Conservation (phyloP, 768 basidiomycete species). For the Suillus brevipes region DNA sequence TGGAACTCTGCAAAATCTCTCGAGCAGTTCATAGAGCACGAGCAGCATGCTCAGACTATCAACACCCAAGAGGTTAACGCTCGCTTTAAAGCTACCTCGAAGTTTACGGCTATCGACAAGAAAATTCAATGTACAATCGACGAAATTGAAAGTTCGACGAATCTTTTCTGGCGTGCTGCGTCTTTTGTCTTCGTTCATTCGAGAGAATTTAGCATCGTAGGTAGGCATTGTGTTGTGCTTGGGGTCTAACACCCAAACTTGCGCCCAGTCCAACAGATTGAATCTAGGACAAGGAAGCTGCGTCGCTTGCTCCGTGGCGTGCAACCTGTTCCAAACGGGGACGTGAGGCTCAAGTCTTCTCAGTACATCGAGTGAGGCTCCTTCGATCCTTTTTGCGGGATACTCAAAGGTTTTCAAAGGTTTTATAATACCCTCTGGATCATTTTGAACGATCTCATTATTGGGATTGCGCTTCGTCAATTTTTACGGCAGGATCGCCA, state of each 20-base stretch:
- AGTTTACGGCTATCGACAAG: neutral
- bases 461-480: conserved; percentile 72
- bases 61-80: neutral
- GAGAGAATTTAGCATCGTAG: conserved; percentile 26
- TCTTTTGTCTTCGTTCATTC: conserved; percentile 12
- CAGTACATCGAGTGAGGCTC: conserved; percentile 63
- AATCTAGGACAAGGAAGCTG: conserved; percentile 51
- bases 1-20: conserved; percentile 46
- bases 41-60: conserved; percentile 5
- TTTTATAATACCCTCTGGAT: conserved; percentile 95
- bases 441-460: conserved; percentile 84
- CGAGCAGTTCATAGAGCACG: conserved; percentile 26
- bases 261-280: conserved; percentile 56
- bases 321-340: conserved; percentile 36
- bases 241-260: neutral
- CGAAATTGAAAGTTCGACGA: conserved; percentile 5
- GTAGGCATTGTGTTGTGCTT: conserved; percentile 15
- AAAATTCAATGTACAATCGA: conserved; percentile 10
- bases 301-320: conserved; percentile 41
- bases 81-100: neutral
- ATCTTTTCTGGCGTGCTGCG: neutral
- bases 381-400: neutral
- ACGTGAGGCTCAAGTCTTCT: conserved; percentile 41
- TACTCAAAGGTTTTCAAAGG: conserved; percentile 36
- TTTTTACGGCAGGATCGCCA: conserved; percentile 69